These are phyloP conservation scores for bread wheat (Triticum aestivum) DNA, from an alignment of 176 grass and related monocot genomes.

Conservation along the genomic window IWGSC_CS_RefSeq_v2.1 NC_057810.1:24089047-24089546, in stretches of 20 bases:
- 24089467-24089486: background rate
- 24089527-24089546: background rate
- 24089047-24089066: background rate
- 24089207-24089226: background rate
- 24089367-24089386: background rate
- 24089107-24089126: background rate
- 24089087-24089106: background rate
- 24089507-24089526: background rate
- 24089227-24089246: background rate
- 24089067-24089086: background rate
- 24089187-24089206: background rate
- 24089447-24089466: background rate
- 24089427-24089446: background rate
- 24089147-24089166: background rate
- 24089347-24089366: background rate
- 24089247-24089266: background rate
- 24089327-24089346: background rate
- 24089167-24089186: background rate
- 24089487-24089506: background rate
- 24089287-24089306: background rate
- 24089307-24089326: background rate
- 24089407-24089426: background rate
- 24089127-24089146: background rate
- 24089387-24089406: background rate
- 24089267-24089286: background rate